Evolutionary conservation across 257 asterid genomes (phyloP), one percentile per base, ranked within the genome.

Genomic region (Nemophila menziesii): DNA sequence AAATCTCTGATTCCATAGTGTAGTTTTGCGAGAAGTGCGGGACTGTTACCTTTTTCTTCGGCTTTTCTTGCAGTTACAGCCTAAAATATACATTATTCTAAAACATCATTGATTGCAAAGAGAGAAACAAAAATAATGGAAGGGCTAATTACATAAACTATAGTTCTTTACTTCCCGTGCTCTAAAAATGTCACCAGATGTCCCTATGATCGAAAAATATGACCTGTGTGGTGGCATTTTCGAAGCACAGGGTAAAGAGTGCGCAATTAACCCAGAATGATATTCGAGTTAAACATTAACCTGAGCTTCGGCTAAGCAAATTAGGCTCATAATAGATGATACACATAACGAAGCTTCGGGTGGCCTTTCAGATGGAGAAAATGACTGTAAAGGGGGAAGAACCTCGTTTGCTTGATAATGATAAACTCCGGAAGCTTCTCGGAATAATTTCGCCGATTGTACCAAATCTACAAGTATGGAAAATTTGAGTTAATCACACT

Each of bases 291-390:
- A 33, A 10, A 18, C 44, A 51, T 54, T 5, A 43, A 75, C 93
- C 86, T 78, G 93, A 11, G 86, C 83, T 27, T 82, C 86, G 1
- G 86, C 86, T 78, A 82, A 61, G 70, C 92, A 78, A 51, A 82
- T 39, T 12, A 75, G 72, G 56, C 74, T 59, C 64, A 76, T 66
- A n/a, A 66, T 29, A 39, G 70, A 48, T 53, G 67, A 55, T 20
- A 75, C 67, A 20, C 51, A 38, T 36, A 63, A 20, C 16, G 52
- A 15, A 52, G 72, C 69, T 64, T 82, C 93, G 0, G 81, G 79
- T 13, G 83, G 93, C 53, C 51, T 55, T 57, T 66, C 79, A 46
- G 44, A 20, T 49, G 54, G 44, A 47, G 29, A 40, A 0, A 20
- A 51, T 59, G 24, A 36, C 19, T 20, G 58, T 40, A 68, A 47